Evolutionary conservation across 768 basidiomycete species (phyloP), one percentile per base, ranked within the genome.

Genomic region (Kwoniella shandongensis): DNA sequence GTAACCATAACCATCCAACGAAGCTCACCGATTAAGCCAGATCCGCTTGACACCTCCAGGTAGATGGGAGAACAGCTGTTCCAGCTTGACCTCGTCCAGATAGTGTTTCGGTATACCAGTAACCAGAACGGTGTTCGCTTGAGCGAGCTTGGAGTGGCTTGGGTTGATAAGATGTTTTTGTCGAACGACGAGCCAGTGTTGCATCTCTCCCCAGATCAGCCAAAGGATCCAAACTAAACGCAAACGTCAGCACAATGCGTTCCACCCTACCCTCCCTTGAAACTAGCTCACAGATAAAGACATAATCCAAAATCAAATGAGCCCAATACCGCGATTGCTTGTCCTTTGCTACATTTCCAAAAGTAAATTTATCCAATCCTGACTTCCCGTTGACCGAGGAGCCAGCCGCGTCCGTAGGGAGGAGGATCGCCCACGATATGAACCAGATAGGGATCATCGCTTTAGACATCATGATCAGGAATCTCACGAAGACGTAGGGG

Each of bases 401-500:
- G n/a, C 79, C 79, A 4, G 78, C 81, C 4, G 80, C 72, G 4
- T 86, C 83, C 65, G 88, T 76, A 20, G 94, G 94, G 0, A 98
- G 78, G 29, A 98, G 83, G 55, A 96, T 80, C 47, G 79, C 72
- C 93, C 94, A 97, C 1, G 90, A 88, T 32, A 97, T 26, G 46
- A 91, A 61, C 93, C 91, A 99, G 69, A 96, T 89, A 22, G 96
- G 93, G 5, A 93, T 66, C 73, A 97, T 81, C 23, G 92, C 79
- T 63, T 85, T 83, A 47, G 85, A 74, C 84, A 96, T 88, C 81
- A 97, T 85, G 46, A 86, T 84, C 44, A 86, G 80, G 76, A 89
- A 97, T 51, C 91, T 87, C 42, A 96, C 86, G 66, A 88, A 99
- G 71, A 93, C 86, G 78, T 94, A 99, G 15, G 91, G 88, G 73